Evolutionary conservation across 208 protist genomes (phyloP).

Genomic region (Herpetomonas muscarum): DNA sequence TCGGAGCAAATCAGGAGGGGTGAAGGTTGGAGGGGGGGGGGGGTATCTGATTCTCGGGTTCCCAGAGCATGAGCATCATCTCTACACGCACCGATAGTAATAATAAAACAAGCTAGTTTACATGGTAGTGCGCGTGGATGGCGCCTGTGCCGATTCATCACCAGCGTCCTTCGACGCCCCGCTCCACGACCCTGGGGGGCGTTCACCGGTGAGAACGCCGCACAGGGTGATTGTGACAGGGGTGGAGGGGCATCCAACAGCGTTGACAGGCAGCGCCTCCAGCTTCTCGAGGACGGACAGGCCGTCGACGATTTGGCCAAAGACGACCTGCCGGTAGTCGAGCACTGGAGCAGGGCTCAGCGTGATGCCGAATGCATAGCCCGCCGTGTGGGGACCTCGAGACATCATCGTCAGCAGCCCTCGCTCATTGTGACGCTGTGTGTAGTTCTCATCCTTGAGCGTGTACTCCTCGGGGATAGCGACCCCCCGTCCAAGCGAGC

Average conservation of each 20-base stretch:
- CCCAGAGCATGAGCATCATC: too few species aligned
- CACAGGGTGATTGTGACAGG: constrained; percentile 66
- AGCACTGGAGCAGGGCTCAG: constrained; percentile 50
- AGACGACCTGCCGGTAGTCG: constrained; percentile 94
- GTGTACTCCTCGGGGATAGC: background rate
- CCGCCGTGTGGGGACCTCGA: constrained; percentile 62
- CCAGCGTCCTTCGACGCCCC: too few species aligned
- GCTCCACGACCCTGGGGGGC: constrained; percentile 44
- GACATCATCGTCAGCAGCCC: constrained; percentile 89
- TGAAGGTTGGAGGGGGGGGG: too few species aligned
- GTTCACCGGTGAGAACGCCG: constrained; percentile 61
- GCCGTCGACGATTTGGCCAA: constrained; percentile 90
- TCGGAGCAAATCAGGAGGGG: too few species aligned
- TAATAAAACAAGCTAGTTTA: too few species aligned
- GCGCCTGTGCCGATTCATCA: too few species aligned
- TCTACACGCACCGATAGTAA: too few species aligned
- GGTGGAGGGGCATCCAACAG: constrained; percentile 44
- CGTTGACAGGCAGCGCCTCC: constrained; percentile 60
- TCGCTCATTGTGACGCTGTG: constrained; percentile 70
- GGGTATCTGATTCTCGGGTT: too few species aligned
- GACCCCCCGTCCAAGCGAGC: constrained; percentile 15
- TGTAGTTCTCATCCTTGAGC: constrained; percentile 88
- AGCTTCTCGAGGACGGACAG: constrained; percentile 64
- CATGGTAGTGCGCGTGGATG: too few species aligned
- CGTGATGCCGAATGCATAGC: constrained; percentile 76